phyloP scores from a whole-genome alignment of 352 stramenopile genomes.

The Globisporangium nagaii region DNA sequence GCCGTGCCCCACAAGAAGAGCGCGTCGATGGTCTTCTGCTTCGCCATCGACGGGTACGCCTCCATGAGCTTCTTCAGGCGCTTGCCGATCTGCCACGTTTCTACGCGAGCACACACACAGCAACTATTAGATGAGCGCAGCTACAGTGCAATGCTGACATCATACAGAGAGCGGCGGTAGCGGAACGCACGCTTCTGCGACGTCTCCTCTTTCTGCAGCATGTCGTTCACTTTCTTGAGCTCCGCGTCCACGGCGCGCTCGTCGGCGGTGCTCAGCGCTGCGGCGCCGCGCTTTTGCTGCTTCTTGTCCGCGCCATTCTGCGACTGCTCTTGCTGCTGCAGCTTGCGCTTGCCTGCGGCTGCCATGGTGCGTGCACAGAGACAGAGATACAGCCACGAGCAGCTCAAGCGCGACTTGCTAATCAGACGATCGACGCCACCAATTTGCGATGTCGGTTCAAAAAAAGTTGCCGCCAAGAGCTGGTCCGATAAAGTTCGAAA shows the following conservation, averaged over 20 bases:
- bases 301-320: conserved; percentile 5
- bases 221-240: conserved; percentile 43
- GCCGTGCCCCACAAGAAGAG: conserved; percentile 81
- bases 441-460: conserved; percentile 3
- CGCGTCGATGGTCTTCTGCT: conserved; percentile 57
- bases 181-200: conserved; percentile 43
- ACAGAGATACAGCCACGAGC: neutral
- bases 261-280: neutral
- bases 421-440: conserved; percentile 4
- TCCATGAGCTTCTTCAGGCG: conserved; percentile 78
- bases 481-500: neutral
- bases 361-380: neutral
- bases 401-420: too few relatives aligned
- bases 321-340: neutral
- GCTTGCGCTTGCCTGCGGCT: conserved; percentile 11
- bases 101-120: conserved; percentile 20
- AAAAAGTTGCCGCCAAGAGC: neutral
- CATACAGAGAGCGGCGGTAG: neutral
- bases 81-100: conserved; percentile 85
- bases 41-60: conserved; percentile 36
- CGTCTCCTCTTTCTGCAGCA: conserved; percentile 60
- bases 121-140: too few relatives aligned
- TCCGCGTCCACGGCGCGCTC: conserved; percentile 20
- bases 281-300: conserved; percentile 1
- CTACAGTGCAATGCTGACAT: neutral